Conservation (phyloP, 2,329 filamentous ascomycete species). For the Arthrobotrys sphaeroides region DNA sequence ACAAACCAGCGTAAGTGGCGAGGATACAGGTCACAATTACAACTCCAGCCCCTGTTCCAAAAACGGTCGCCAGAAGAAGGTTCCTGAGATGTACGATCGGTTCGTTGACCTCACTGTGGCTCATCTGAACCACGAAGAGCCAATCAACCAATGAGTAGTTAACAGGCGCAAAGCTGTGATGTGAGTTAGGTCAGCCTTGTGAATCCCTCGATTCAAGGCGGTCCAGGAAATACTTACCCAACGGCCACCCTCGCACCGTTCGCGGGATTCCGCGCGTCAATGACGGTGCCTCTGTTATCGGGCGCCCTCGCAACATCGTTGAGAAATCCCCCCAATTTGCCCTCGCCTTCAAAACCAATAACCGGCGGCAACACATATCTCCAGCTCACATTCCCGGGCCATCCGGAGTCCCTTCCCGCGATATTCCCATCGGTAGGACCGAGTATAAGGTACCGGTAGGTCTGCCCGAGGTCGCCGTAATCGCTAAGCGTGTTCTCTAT, state of each 20-base stretch:
- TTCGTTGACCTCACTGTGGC: conserved; percentile 79
- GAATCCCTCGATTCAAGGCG: neutral
- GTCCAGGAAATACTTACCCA: conserved; percentile 16
- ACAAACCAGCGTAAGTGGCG: conserved; percentile 73
- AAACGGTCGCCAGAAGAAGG: conserved; percentile 84
- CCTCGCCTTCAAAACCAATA: conserved; percentile 23
- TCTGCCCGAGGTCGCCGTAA: conserved; percentile 30
- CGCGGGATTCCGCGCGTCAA: conserved; percentile 37
- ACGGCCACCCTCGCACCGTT: conserved; percentile 34
- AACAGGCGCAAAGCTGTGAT: conserved; percentile 21
- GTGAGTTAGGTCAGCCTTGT: neutral
- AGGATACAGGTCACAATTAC: conserved; percentile 78
- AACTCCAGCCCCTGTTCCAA: conserved; percentile 77
- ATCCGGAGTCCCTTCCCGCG: conserved; percentile 22
- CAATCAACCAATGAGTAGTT: conserved; percentile 72
- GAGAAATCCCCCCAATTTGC: conserved; percentile 34
- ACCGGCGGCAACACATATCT: conserved; percentile 45
- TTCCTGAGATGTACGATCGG: conserved; percentile 77
- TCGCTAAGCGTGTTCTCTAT: conserved; percentile 41
- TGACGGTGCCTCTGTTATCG: conserved; percentile 10
- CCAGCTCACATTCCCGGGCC: conserved; percentile 51
- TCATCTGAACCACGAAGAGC: conserved; percentile 83
- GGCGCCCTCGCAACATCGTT: conserved; percentile 21
- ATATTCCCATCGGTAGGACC: conserved; percentile 31
- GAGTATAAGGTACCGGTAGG: conserved; percentile 37